These are phyloP conservation scores for Capsicum chinense DNA, from an alignment of 257 asterid species.

Conservation along the genomic window DNA sequence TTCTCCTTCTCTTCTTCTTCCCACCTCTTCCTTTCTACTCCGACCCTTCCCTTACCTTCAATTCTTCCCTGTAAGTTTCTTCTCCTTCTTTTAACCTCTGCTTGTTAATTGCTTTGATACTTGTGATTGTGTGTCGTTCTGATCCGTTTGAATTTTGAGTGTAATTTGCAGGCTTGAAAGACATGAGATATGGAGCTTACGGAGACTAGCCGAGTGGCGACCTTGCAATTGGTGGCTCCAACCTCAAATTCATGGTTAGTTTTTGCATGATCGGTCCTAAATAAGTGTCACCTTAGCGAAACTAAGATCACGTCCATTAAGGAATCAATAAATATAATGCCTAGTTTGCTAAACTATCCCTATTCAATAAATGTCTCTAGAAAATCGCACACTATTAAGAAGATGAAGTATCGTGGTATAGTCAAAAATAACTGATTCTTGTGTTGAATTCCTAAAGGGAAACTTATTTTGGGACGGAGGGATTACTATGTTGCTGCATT, in stretches of 20 bases:
- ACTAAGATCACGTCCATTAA: no score
- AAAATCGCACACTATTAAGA: no score
- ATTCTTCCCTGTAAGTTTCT: conserved; percentile 56
- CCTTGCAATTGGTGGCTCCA: conserved; percentile 97
- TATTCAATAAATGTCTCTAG: no score
- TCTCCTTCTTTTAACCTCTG: not conserved
- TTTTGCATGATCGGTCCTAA: not conserved
- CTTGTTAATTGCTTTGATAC: no score
- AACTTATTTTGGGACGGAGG: no score
- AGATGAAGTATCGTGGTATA: no score
- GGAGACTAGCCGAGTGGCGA: conserved; percentile 80
- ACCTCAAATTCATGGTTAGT: conserved; percentile 65
- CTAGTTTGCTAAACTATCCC: no score
- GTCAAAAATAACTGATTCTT: no score
- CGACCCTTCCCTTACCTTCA: conserved; percentile 29
- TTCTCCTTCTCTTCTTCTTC: conserved; percentile 53
- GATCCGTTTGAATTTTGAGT: conserved; percentile 26
- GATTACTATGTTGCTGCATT: not conserved
- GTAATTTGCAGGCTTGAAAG: conserved; percentile 53
- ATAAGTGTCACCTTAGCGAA: no score
- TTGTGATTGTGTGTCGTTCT: not conserved
- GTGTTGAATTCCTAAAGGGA: no score
- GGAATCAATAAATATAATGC: no score
- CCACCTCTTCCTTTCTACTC: conserved; percentile 59
- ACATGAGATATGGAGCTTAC: conserved; percentile 79